Conservation (phyloP, 257 asterid genomes). For the Mentha longifolia region DNA sequence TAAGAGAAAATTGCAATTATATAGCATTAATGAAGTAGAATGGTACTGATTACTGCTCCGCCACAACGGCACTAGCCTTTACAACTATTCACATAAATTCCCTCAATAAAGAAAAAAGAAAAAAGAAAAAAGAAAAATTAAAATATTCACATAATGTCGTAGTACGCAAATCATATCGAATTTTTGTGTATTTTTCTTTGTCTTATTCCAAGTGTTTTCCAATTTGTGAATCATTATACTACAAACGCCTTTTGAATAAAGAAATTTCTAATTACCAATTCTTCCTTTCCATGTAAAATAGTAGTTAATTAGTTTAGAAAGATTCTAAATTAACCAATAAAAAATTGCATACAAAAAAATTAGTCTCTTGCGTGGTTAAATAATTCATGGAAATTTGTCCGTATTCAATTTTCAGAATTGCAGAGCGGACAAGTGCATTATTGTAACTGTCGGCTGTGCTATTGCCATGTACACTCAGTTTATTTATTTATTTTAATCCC, state of each 20-base stretch:
- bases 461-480: conserved; percentile 27
- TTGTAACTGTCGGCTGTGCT: conserved; percentile 59
- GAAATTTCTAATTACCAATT: not conserved
- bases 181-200: not conserved
- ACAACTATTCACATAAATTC: not conserved
- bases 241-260: not conserved
- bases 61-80: not conserved
- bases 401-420: conserved; percentile 38
- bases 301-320: conserved; percentile 30
- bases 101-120: too few species aligned
- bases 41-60: too few species aligned
- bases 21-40: too few species aligned
- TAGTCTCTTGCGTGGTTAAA: conserved; percentile 31
- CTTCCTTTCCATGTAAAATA: not conserved
- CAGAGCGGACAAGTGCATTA: conserved; percentile 49
- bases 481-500: conserved; percentile 26
- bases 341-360: conserved; percentile 19
- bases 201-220: conserved; percentile 7
- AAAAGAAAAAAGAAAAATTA: too few species aligned
- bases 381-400: conserved; percentile 43
- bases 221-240: conserved; percentile 5
- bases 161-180: too few species aligned
- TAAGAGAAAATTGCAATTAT: not conserved
- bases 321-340: conserved; percentile 29
- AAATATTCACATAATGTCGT: too few species aligned